Conservation (phyloP, 2,329 filamentous ascomycete species). For the Zasmidium cellare region DNA sequence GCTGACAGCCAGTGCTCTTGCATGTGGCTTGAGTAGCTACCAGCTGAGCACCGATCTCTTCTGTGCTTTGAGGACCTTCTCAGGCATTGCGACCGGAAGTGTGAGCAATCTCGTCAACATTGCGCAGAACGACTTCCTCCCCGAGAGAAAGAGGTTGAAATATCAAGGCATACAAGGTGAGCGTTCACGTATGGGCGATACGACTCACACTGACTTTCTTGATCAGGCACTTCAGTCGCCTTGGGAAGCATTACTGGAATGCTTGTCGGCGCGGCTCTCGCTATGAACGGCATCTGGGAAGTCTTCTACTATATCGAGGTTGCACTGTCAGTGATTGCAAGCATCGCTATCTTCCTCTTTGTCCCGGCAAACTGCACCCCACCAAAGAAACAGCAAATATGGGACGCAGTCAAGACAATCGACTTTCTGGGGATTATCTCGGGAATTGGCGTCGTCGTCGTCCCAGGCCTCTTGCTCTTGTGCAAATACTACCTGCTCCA, state of each 20-base stretch:
- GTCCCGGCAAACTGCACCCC: background rate
- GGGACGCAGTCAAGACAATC: background rate
- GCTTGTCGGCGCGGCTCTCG: conserved; percentile 19
- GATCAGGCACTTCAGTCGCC: conserved; percentile 14
- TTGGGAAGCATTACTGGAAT: conserved; percentile 22
- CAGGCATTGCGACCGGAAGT: conserved; percentile 21
- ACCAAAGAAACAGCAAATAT: background rate
- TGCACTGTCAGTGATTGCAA: background rate
- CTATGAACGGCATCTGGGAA: background rate
- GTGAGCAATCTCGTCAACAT: conserved; percentile 28
- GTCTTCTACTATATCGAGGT: background rate
- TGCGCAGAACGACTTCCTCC: conserved; percentile 24
- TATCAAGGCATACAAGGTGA: conserved; percentile 27
- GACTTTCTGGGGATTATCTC: background rate
- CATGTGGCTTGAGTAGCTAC: conserved; percentile 12
- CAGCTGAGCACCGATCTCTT: background rate
- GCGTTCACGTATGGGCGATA: too few relatives aligned
- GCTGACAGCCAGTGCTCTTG: conserved; percentile 7
- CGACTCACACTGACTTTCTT: too few relatives aligned
- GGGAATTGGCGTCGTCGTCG: background rate
- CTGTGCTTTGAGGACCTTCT: conserved; percentile 1
- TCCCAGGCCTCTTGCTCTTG: background rate
- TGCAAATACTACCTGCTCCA: background rate
- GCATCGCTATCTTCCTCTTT: background rate
- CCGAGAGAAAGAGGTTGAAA: conserved; percentile 14